Evolutionary conservation across 148 eudicot species (phyloP).

Genomic region (Spergularia bocconei): DNA sequence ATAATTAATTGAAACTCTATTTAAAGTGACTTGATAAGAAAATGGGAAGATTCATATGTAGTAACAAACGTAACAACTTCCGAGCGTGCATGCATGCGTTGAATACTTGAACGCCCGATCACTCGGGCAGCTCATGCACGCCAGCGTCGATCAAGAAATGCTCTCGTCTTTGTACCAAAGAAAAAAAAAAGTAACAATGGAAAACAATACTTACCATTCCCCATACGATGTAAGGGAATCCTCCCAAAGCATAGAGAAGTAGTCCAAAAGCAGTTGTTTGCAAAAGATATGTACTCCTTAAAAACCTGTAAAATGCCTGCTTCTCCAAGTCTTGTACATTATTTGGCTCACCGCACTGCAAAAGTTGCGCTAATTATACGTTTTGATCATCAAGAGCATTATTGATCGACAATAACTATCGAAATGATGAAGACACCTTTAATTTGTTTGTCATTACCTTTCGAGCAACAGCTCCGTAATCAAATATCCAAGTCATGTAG

Average conservation of each 20-base stretch:
- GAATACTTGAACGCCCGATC: too few relatives aligned
- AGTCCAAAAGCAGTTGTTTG: slow-evolving; percentile 60
- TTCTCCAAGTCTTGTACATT: slow-evolving; percentile 77
- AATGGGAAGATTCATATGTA: too few relatives aligned
- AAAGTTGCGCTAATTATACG: neutral
- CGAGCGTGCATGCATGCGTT: too few relatives aligned
- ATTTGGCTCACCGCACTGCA: slow-evolving; percentile 28
- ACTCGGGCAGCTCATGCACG: too few relatives aligned
- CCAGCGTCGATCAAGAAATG: too few relatives aligned
- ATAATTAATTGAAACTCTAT: too few relatives aligned
- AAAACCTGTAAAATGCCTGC: slow-evolving; percentile 62
- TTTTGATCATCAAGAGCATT: too few relatives aligned
- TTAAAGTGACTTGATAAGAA: too few relatives aligned
- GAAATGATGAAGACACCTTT: neutral
- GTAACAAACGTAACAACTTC: neutral
- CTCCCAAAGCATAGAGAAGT: slow-evolving; percentile 55
- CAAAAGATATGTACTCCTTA: slow-evolving; percentile 49
- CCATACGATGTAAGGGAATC: slow-evolving; percentile 73
- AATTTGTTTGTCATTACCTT: slow-evolving; percentile 38
- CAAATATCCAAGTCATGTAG: slow-evolving; percentile 77
- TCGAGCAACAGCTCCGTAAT: slow-evolving; percentile 28
- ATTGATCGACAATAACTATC: too few relatives aligned
- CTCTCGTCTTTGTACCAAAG: too few relatives aligned
- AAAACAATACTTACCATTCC: slow-evolving; percentile 53
- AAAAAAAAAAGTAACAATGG: neutral